Evolutionary conservation across 129 eudicot genomes (phyloP).

Genomic region (Chrysanthemum seticuspe): DNA sequence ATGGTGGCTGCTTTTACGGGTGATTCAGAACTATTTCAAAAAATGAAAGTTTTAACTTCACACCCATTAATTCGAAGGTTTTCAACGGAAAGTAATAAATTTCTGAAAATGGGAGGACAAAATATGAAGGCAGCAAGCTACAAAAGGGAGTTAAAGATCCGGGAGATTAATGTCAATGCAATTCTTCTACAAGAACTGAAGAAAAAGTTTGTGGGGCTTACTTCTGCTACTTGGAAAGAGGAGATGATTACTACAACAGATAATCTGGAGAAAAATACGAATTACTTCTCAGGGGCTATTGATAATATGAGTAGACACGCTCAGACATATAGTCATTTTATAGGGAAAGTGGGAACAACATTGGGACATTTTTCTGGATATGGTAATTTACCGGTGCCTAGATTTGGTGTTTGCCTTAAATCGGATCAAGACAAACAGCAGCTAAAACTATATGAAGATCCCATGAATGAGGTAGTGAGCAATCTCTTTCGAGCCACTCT

Average conservation of each 20-base stretch:
- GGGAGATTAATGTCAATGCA: background rate
- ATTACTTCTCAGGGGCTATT: background rate
- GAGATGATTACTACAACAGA: too few relatives aligned
- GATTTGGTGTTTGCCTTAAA: conserved; percentile 1
- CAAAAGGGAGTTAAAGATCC: background rate
- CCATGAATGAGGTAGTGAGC: background rate
- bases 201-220: background rate
- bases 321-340: too few relatives aligned
- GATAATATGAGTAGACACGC: background rate
- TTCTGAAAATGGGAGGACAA: too few relatives aligned
- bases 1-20: background rate
- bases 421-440: background rate
- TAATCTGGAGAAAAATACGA: background rate
- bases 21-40: background rate
- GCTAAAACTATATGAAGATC: background rate
- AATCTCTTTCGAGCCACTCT: background rate
- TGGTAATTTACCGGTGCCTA: background rate
- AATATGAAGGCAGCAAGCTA: too few relatives aligned
- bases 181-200: background rate
- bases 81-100: too few relatives aligned
- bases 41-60: background rate
- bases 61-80: too few relatives aligned
- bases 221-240: too few relatives aligned
- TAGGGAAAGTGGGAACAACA: too few relatives aligned
- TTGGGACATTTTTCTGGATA: background rate